These are phyloP conservation scores for Pilobolus umbonatus DNA, from an alignment of 192 early-diverging fungal genomes.

Conservation along the genomic window DNA sequence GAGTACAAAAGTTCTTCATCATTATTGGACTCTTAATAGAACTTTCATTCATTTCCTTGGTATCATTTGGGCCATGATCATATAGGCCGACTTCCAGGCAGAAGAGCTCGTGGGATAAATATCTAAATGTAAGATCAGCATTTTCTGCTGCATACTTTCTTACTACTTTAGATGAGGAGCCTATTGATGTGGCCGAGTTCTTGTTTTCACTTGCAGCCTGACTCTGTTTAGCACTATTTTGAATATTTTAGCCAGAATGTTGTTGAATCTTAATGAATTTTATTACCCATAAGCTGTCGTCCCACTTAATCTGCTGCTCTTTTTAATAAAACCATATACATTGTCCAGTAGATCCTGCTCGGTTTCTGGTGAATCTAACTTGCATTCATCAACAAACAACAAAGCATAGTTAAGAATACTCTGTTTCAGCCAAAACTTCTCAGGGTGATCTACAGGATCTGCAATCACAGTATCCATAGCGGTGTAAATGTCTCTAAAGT, in stretches of 20 bases:
- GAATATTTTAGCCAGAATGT: background rate
- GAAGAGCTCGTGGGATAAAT: background rate
- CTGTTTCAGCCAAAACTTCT: background rate
- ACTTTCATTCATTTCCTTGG: constrained; percentile 9
- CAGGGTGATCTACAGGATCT: background rate
- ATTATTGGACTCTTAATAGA: constrained; percentile 9
- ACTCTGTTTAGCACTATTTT: background rate
- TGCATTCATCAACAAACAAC: background rate
- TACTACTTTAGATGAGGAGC: background rate
- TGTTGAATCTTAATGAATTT: background rate
- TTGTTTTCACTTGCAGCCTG: background rate
- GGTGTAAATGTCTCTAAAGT: background rate
- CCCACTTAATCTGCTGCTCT: background rate
- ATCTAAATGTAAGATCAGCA: background rate
- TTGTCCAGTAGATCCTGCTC: background rate
- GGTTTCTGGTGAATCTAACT: background rate
- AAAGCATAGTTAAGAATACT: background rate
- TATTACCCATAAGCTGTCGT: background rate
- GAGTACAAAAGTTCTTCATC: constrained; percentile 10
- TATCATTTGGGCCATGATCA: background rate
- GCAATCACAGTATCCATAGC: background rate
- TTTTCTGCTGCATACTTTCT: background rate
- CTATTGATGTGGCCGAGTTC: background rate
- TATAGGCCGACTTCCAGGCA: constrained; percentile 3
- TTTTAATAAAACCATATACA: background rate